Conservation (phyloP, 495 filamentous ascomycete species). For the Massariosphaeria phaeospora region DNA sequence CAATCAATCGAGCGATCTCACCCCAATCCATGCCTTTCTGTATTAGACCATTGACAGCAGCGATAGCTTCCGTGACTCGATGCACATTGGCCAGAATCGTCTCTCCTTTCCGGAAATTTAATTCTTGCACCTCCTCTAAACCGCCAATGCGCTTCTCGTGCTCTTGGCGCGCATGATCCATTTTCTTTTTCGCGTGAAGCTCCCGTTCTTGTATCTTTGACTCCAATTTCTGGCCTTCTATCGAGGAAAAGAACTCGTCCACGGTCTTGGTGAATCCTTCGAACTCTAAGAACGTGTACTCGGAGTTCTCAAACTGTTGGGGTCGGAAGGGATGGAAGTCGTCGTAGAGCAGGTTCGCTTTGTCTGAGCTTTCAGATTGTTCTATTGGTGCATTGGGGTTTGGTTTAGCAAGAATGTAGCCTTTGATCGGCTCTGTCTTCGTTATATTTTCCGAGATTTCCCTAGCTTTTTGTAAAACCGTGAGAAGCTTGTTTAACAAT, state of each 20-base stretch:
- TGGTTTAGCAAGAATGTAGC: constrained; percentile 85
- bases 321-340: constrained; percentile 95
- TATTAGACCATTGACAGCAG: constrained; percentile 82
- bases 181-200: constrained; percentile 69
- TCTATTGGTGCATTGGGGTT: constrained; percentile 29
- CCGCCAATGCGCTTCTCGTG: constrained; percentile 79
- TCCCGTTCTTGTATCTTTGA: constrained; percentile 77
- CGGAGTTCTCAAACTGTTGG: constrained; percentile 66
- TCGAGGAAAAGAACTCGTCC: constrained; percentile 93
- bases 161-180: constrained; percentile 74
- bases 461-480: constrained; percentile 62
- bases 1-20: constrained; percentile 79
- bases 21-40: constrained; percentile 96
- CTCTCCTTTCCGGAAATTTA: constrained; percentile 82
- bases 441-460: constrained; percentile 58
- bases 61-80: constrained; percentile 84
- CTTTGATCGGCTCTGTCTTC: constrained; percentile 54
- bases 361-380: constrained; percentile 28
- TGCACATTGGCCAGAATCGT: constrained; percentile 86
- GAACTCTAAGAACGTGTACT: constrained; percentile 63
- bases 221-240: constrained; percentile 89
- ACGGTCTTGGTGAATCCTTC: constrained; percentile 87
- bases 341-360: constrained; percentile 65
- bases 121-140: constrained; percentile 67
- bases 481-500: constrained; percentile 59